Evolutionary conservation across 768 basidiomycete genomes (phyloP), one percentile per base, ranked within the genome.

Genomic region (Pleurotus giganteus): DNA sequence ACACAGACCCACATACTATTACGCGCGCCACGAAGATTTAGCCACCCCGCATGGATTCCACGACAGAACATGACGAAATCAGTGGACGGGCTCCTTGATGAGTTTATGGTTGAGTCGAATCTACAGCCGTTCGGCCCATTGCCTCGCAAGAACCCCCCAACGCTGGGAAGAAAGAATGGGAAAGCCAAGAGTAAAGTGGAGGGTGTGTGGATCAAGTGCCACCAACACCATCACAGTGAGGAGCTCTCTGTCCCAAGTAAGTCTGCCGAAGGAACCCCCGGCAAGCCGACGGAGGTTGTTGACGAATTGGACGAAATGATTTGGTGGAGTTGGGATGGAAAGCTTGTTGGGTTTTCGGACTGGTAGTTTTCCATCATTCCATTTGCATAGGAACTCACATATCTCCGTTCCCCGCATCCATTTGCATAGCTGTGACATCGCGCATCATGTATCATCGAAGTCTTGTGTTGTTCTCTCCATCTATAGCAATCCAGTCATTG

Each of bases 311-410:
- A 72, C 37, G 81, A 83, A 54, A 76, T 82, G 79, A 81, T 83
- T 42, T 83, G 81, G 81, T 83, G 81, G 81, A 79, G 72, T 52
- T 83, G 81, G 81, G 78, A 83, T 63, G 81, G 81, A 1, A 79
- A 77, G 58, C 63, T 83, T 50, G 70, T 72, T 11, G 81, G 81
- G 2, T 78, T 83, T 58, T 66, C 72, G 23, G 79, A 81, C 31
- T 81, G 80, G 79, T 80, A 64, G 67, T 44, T 26, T 36, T 36
- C n/a, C 34, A 36, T n/a, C n/a, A n/a, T n/a, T n/a, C n/a, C n/a
- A 9, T 36, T 36, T 36, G 34, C 34, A 36, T 3, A n/a, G n/a
- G n/a, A n/a, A 36, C 34, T 36, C 34, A n/a, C 34, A 36, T 36
- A 36, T 36, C 31, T 32, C 6, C 31, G 13, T 32, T 32, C 31